Conservation (phyloP, 75 land plant species). For the Isoetes taiwanensis region DNA sequence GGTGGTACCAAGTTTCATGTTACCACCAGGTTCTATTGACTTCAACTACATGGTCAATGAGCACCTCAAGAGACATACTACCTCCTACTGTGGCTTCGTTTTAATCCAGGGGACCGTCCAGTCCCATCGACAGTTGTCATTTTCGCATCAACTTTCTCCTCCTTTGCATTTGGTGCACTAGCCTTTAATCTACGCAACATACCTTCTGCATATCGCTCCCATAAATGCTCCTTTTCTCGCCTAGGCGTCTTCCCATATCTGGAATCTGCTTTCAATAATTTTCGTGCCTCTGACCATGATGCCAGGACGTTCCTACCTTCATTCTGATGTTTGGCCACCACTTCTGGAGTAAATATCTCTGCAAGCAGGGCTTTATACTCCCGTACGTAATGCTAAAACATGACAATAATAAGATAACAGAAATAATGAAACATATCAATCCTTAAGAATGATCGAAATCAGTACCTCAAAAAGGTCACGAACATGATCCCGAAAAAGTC, state of each 20-base stretch:
- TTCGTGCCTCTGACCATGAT: slow-evolving; percentile 82
- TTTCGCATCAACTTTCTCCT: slow-evolving; percentile 23
- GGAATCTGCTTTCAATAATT: slow-evolving; percentile 44
- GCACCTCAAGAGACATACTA: too few species aligned
- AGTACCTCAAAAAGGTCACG: slow-evolving; percentile 60
- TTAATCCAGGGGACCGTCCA: too few species aligned
- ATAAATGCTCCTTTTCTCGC: slow-evolving; percentile 49
- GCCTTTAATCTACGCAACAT: slow-evolving; percentile 35
- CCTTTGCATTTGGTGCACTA: slow-evolving; percentile 13
- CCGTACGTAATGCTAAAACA: slow-evolving; percentile 41
- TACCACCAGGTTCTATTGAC: too few species aligned
- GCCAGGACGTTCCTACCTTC: slow-evolving; percentile 55
- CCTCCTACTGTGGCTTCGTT: too few species aligned
- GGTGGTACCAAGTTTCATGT: too few species aligned
- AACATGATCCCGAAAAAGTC: slow-evolving; percentile 76
- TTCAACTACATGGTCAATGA: too few species aligned
- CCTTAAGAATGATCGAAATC: background rate
- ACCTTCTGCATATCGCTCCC: slow-evolving; percentile 68
- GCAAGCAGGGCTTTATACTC: slow-evolving; percentile 53
- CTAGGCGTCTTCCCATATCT: slow-evolving; percentile 61
- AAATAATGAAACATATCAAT: background rate
- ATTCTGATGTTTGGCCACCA: slow-evolving; percentile 32
- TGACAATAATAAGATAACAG: background rate
- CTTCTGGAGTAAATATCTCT: slow-evolving; percentile 57
- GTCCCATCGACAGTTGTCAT: too few species aligned